Evolutionary conservation across 108 stramenopile genomes (phyloP).

Genomic region (Skeletonema marinoi): DNA sequence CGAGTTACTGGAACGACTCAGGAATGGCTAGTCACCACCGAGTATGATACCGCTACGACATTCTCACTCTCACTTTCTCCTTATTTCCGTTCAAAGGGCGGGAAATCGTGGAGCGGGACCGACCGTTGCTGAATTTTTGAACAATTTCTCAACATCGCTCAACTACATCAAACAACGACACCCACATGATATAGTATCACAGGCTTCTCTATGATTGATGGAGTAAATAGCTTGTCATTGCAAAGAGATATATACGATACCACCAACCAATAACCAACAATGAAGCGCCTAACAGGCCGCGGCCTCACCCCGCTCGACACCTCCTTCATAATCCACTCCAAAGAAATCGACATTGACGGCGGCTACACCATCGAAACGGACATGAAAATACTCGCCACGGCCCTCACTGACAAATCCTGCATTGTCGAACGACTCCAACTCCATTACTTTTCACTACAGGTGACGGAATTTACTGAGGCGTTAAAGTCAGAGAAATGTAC

Average conservation of each 20-base stretch:
- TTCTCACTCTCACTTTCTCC: too few relatives aligned
- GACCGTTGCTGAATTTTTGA: too few relatives aligned
- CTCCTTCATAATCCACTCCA: neutral
- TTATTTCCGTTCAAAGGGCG: too few relatives aligned
- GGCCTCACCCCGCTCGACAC: neutral
- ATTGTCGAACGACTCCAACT: neutral
- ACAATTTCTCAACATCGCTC: too few relatives aligned
- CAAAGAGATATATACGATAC: neutral
- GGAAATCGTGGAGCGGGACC: too few relatives aligned
- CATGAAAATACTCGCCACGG: neutral
- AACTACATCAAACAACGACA: too few relatives aligned
- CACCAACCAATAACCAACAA: neutral
- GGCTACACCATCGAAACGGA: neutral
- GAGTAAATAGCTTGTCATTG: too few relatives aligned
- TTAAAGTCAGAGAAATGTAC: neutral
- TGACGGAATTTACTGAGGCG: neutral
- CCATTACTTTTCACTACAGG: neutral
- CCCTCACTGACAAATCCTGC: neutral
- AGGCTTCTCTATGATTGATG: too few relatives aligned
- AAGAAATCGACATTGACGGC: neutral
- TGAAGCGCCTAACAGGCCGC: neutral
- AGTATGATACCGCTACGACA: too few relatives aligned
- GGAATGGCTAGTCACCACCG: too few relatives aligned
- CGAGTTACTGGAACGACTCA: too few relatives aligned
- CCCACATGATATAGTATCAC: too few relatives aligned